Evolutionary conservation across 208 protist genomes (phyloP).

Genomic region (Wallacemonas sp.): DNA sequence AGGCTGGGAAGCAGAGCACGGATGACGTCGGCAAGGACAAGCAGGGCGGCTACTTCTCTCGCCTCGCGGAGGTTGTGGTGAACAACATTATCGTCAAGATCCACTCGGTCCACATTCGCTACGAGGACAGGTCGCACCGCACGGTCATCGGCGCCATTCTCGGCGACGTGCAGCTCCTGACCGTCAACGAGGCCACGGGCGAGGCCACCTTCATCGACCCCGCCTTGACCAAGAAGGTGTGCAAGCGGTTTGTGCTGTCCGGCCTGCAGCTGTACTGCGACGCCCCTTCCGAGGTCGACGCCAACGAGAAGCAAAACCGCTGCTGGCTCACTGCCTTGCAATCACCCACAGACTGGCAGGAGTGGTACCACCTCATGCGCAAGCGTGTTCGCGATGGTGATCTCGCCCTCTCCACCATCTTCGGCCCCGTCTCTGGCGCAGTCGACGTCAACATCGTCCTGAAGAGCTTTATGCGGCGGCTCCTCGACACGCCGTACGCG

Average conservation of each 20-base stretch:
- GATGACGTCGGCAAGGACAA: background rate
- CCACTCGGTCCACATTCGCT: conserved; percentile 81
- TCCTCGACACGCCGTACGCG: conserved; percentile 67
- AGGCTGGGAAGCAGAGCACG: no score
- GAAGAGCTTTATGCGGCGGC: conserved; percentile 58
- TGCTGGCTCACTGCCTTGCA: conserved; percentile 49
- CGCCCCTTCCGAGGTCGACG: conserved; percentile 41
- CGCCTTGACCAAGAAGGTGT: conserved; percentile 43
- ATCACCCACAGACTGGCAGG: conserved; percentile 37
- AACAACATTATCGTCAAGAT: conserved; percentile 91
- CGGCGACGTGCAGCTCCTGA: conserved; percentile 73
- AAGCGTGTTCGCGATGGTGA: conserved; percentile 57
- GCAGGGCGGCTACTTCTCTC: conserved; percentile 63
- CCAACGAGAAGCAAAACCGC: conserved; percentile 19
- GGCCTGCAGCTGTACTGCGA: conserved; percentile 89
- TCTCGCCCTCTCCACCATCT: conserved; percentile 65
- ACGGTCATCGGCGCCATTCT: conserved; percentile 75
- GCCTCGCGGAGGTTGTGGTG: conserved; percentile 78
- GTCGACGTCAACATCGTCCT: conserved; percentile 73
- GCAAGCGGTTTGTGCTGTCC: conserved; percentile 73
- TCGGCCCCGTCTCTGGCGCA: conserved; percentile 73
- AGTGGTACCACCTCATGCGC: conserved; percentile 79
- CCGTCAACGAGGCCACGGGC: conserved; percentile 65
- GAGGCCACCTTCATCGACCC: conserved; percentile 80
- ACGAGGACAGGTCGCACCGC: conserved; percentile 66